Base-by-base conservation (phyloP, 495 filamentous ascomycete genomes). In the Penicillium verhagenii region DNA sequence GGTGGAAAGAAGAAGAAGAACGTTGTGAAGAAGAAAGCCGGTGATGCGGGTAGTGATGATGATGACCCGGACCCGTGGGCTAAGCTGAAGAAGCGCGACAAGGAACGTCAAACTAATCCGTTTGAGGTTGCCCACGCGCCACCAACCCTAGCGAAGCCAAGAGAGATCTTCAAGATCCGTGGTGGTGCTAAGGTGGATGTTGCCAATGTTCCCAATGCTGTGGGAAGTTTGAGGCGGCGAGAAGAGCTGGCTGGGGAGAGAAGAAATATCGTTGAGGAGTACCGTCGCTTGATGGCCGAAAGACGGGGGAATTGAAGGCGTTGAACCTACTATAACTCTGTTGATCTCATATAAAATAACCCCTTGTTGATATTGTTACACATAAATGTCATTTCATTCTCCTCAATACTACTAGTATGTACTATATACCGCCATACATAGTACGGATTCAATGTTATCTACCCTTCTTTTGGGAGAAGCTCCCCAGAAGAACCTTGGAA, bases 111-210 rank as follows among this genome's bases (percentile, higher is more conserved):
- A 55, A 35, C 69, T 47, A 68, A 72, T 72, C 75, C 96, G 47
- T 83, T 92, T 63, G 92, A 96, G 63, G 84, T 93, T 33, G 92
- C 83, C 7, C 72, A 85, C 44, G 92, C 90, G 14, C 94, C 94
- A 33, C 94, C 94, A 7, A 81, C 84, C 57, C 77, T 97, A 56
- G 83, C 74, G 46, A 78, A 76, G 45, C 85, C 86, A 6, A 84
- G 77, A 59, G 84, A 83, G 72, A 87, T 87, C 44, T 82, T 95
- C 53, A 84, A 89, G 62, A 80, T 88, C 5, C 71, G 70, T 4
- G 75, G 82, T 35, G 88, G 88, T 2, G 88, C 88, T 3, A 78
- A 76, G 59, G 88, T 89, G 11, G 81, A 90, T 53, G 85, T 92
- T 26, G 83, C 74, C 8, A 83, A 89, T 64, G 82, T 95, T 28